Evolutionary conservation across 2,329 filamentous ascomycete genomes (phyloP), one percentile per base, ranked within the genome.

Genomic region (Didymella exigua): DNA sequence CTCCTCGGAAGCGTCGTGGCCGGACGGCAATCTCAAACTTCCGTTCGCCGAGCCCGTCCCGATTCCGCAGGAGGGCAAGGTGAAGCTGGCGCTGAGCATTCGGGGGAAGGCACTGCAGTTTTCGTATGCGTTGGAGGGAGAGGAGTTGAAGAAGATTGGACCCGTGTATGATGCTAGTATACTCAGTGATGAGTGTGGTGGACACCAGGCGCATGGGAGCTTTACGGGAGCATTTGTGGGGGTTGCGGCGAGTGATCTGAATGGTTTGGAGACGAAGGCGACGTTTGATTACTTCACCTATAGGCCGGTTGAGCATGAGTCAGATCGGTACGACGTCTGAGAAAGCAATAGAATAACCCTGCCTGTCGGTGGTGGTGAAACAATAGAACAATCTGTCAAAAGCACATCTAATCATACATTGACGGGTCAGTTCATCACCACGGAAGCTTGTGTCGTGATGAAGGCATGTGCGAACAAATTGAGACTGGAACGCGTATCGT

Each of bases 101-200:
- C 77, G 84, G 5, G 83, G 84, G 0, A 70, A 70, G 8, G 65
- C 75, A 18, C 64, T 87, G 59, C 84, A 86, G 66, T 87, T 87
- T 56, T 83, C 62, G 43, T 87, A 86, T 49, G 80, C 81, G 0
- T 66, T 86, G 0, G 79, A 79, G 21, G 79, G 75, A 0, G 74
- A 73, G 6, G 59, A 68, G 1, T 29, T 84, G 55, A 76, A 77
- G 63, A 72, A 78, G 56, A 75, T 87, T 43, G 85, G 85, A 0
- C 82, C 81, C 0, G 79, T 84, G 1, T 81, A 81, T 38, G 83
- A 87, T 61, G 85, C 84, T 0, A 83, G 82, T 6, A 81, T 87
- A 13, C 56, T 87, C 7, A 84, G 80, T 10, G 85, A 88, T 61
- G 85, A 88, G 72, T 87, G 85, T 53, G 85, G 85, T 9, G 85